phyloP scores from a whole-genome alignment of 257 asterid genomes.

The Echites panduratus region DNA sequence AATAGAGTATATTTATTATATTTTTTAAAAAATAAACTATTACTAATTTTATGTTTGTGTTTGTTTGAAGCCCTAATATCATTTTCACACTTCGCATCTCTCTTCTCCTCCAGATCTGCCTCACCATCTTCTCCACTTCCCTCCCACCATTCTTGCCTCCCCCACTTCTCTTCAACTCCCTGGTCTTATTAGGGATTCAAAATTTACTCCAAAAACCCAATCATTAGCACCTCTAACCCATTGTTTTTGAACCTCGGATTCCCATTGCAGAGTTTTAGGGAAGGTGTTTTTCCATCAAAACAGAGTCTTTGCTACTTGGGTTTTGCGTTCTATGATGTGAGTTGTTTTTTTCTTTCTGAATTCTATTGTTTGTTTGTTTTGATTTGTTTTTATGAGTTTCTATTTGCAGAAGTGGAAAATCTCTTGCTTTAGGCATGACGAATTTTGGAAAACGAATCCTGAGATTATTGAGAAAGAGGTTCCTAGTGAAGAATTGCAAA shows the following conservation, averaged over 20 bases:
- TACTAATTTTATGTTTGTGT: no score
- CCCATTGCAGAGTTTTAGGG: conserved; percentile 33
- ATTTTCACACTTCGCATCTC: no score
- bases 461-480: conserved; percentile 51
- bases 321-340: background rate
- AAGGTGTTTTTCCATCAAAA: conserved; percentile 42
- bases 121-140: no score
- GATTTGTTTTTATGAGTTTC: background rate
- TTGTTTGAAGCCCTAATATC: no score
- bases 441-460: conserved; percentile 34
- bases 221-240: conserved; percentile 30
- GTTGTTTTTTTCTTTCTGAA: background rate
- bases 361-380: background rate
- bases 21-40: no score
- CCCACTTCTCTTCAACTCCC: conserved; percentile 33
- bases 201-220: conserved; percentile 28
- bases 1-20: no score
- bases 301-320: background rate
- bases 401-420: conserved; percentile 60
- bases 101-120: no score
- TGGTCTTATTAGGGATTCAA: conserved; percentile 38
- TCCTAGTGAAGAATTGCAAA: conserved; percentile 37
- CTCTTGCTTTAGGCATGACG: conserved; percentile 72
- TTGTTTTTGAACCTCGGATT: conserved; percentile 28
- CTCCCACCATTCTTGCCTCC: no score